Base-by-base conservation (phyloP, 345 rosid genomes). In the Eucalyptus lansdowneana region DNA sequence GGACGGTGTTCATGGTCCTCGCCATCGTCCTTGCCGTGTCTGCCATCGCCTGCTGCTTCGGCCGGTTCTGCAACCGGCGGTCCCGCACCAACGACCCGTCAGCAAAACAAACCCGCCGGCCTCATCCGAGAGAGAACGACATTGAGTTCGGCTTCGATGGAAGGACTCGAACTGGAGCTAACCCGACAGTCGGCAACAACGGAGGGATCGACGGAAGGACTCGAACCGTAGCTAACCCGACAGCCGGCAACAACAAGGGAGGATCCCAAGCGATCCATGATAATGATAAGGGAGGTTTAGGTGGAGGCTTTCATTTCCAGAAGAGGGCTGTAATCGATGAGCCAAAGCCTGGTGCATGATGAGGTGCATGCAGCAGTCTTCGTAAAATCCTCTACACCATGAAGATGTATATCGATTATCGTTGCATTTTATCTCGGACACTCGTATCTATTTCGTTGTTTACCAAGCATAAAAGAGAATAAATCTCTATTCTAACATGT, bases 1-100 rank as follows among this genome's bases (percentile, higher is more conserved):
- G 89, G 87, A 88, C 37, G 3, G 87, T 56, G 54, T 54, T 94
- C 87, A 90, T 93, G 86, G 93, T 94, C 87, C 87, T 94, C 19
- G 93, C 91, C 34, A 92, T 93, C n/a, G 90, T 94, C 67, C 87
- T 94, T 50, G 94, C 89, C 34, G 90, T 94, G 69, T 93, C 93
- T 9, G 91, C 88, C 86, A 29, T 94, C 54, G 94, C 95, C 85
- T 94, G 93, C 91, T 87, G 89, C 53, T 90, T 93, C 27, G 95
- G 95, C 34, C 91, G 93, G 89, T 50, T 93, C 50, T 92, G 94
- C 89, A 92, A 89, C 92, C 58, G 86, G 42, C 54, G 85, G 85
- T 88, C 83, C 45, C 91, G 89, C 37, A 88, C 91, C 9, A 85
- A 88, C 14, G 89, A 62, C 27, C 89, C 90, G 6, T 89, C 90